Conservation (phyloP, 148 eudicot species). For the Tetragonia tetragonoides region DNA sequence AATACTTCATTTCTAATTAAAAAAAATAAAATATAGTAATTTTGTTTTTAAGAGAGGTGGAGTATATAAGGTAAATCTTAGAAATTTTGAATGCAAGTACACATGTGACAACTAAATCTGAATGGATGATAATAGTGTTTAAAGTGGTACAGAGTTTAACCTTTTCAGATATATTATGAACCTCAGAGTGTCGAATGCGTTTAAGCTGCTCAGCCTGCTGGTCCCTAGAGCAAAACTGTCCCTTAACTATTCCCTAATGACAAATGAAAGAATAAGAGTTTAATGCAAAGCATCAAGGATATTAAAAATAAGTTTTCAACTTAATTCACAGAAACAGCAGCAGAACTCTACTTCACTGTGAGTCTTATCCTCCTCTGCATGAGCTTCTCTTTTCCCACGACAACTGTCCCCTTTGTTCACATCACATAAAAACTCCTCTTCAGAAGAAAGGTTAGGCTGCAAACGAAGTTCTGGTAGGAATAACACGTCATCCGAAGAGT, state of each 20-base stretch:
- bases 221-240: not conserved
- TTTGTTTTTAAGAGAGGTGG: no score
- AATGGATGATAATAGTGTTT: no score
- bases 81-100: no score
- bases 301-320: not conserved
- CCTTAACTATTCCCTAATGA: not conserved
- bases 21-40: no score
- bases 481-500: not conserved
- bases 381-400: not conserved
- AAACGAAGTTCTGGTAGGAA: not conserved
- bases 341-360: not conserved
- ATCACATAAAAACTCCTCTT: not conserved
- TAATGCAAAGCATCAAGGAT: not conserved
- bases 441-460: conserved; percentile 16
- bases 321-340: not conserved
- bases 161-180: conserved; percentile 9
- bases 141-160: not conserved
- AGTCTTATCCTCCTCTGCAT: not conserved
- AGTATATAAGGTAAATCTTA: no score
- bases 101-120: no score
- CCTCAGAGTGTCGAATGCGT: conserved; percentile 4
- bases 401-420: not conserved
- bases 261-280: not conserved
- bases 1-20: no score
- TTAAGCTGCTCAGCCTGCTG: not conserved